A percentile compares a stretch with the other conserved stretches of the same genome.
Conservation (phyloP, 495 filamentous ascomycete species). For the Penicillium macrosclerotiorum region DNA sequence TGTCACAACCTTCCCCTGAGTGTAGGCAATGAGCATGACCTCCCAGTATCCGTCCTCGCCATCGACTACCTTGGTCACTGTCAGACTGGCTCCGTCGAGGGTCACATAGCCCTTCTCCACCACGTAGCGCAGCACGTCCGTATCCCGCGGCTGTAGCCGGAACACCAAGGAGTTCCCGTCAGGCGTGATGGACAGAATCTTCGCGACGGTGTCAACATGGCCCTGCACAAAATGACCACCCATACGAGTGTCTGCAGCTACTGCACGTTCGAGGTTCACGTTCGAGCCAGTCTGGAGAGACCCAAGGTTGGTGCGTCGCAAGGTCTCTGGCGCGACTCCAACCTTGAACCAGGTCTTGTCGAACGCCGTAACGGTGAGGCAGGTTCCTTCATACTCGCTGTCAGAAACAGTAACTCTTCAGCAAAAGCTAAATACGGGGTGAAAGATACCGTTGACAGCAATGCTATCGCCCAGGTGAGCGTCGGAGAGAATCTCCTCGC, state of each 20-base stretch:
- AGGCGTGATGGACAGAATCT: constrained; percentile 61
- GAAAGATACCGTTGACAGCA: constrained; percentile 70
- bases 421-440: background rate
- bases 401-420: too few relatives aligned
- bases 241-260: constrained; percentile 86
- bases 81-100: constrained; percentile 95
- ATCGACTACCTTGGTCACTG: constrained; percentile 74
- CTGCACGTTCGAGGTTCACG: constrained; percentile 93
- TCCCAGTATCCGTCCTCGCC: constrained; percentile 84
- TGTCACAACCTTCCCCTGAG: constrained; percentile 87
- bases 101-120: constrained; percentile 97
- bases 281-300: constrained; percentile 51
- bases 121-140: constrained; percentile 70
- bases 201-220: constrained; percentile 87
- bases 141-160: constrained; percentile 70
- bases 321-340: constrained; percentile 92
- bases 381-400: constrained; percentile 66
- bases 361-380: constrained; percentile 89
- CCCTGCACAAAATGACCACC: constrained; percentile 73
- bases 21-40: constrained; percentile 99
- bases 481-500: constrained; percentile 72
- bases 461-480: constrained; percentile 90
- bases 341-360: constrained; percentile 74
- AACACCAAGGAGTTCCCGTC: constrained; percentile 90
- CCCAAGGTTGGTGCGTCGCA: constrained; percentile 93